Evolutionary conservation across 768 basidiomycete species (phyloP), one percentile per base, ranked within the genome.

Genomic region (Mycena kentingensis): DNA sequence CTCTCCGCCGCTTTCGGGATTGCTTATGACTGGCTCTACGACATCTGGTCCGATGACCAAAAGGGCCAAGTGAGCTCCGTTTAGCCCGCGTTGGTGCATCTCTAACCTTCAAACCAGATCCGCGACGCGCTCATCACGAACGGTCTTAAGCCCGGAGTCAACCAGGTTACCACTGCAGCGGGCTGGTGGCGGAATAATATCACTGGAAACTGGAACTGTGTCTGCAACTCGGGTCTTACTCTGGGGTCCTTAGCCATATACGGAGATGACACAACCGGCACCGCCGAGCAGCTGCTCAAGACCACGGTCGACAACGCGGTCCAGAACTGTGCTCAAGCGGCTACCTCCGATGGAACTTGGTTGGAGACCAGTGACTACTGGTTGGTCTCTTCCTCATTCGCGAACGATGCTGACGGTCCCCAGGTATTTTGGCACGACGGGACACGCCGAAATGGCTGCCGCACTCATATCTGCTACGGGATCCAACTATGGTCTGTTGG

Each of bases 121-220:
- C 78, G 82, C 63, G 75, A 66, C 59, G 85, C 84, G 15, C 82
- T 98, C 73, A 78, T 93, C 68, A 74, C 77, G 58, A 87, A 88
- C 60, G 97, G 93, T 54, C 81, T 99, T 24, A 69, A 65, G 52
- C 82, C 76, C 35, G 95, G 94, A 58, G 57, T 83, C 35, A 60
- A 60, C 15, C 83, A 82, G 3, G 85, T 79, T 57, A 73, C 74
- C 24, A 66, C 69, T 45, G 60, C 73, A 31, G 58, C 66, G 45
- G 86, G 87, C 38, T 97, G 94, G 94, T 97, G 94, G 94, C 77
- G 73, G 44, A 77, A 56, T 43, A 79, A 74, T 56, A 83, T 81
- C 45, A 78, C 78, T 54, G 96, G 96, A 18, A 99, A 98, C 77
- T 99, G 97, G 97, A 99, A 99, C 70, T 98, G 96, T 68, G 91